Percentiles rank a stretch among this genome's conserved stretches.
Evolutionary conservation across 2,329 filamentous ascomycete genomes (phyloP).

Genomic region (Aspergillus sp.): DNA sequence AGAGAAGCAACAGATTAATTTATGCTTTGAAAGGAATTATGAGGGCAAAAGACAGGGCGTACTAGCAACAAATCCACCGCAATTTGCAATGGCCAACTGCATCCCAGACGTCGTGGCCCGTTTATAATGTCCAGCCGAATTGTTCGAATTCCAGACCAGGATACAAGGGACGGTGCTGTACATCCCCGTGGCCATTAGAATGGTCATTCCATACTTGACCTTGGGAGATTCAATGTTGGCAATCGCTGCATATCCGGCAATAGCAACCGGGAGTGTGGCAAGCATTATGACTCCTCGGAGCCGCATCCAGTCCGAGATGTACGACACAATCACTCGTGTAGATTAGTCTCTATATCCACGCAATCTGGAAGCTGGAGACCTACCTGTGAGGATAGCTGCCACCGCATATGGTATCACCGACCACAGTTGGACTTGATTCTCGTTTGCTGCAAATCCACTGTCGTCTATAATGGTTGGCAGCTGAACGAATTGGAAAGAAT

Average conservation of each 20-base stretch:
- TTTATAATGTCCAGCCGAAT: slow-evolving; percentile 66
- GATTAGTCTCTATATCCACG: background rate
- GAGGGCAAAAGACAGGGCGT: slow-evolving; percentile 8
- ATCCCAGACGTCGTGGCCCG: slow-evolving; percentile 62
- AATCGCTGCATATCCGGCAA: slow-evolving; percentile 62
- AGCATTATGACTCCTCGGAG: slow-evolving; percentile 61
- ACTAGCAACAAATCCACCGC: slow-evolving; percentile 62
- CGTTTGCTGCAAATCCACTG: slow-evolving; percentile 49
- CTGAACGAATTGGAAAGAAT: slow-evolving; percentile 22
- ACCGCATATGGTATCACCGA: slow-evolving; percentile 62
- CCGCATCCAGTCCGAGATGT: slow-evolving; percentile 57
- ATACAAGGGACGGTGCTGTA: slow-evolving; percentile 61
- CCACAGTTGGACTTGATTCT: slow-evolving; percentile 58
- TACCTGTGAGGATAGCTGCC: slow-evolving; percentile 52
- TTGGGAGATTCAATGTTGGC: slow-evolving; percentile 49
- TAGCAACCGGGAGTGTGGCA: slow-evolving; percentile 58
- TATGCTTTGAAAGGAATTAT: background rate
- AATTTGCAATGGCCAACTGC: slow-evolving; percentile 63
- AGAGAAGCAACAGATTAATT: slow-evolving; percentile 5
- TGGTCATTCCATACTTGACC: slow-evolving; percentile 62
- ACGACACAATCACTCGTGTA: slow-evolving; percentile 34
- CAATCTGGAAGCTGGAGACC: slow-evolving; percentile 3
- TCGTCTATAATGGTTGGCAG: slow-evolving; percentile 61
- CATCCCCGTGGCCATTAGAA: slow-evolving; percentile 62
- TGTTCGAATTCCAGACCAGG: slow-evolving; percentile 64